Evolutionary conservation across 352 stramenopile genomes (phyloP), one percentile per base, ranked within the genome.

Genomic region (Pythium phragmitis): DNA sequence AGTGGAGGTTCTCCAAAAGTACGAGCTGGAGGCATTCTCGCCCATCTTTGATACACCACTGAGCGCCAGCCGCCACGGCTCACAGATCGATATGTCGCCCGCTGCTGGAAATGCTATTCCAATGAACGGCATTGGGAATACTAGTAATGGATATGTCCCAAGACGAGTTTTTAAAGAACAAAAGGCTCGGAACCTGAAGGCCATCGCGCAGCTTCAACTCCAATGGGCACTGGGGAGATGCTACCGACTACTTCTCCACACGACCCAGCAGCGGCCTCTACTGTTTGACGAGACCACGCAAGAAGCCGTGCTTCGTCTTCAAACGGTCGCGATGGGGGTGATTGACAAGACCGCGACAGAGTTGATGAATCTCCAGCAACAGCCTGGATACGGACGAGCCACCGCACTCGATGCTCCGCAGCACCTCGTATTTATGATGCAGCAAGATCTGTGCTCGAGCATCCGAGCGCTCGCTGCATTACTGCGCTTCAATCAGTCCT

Each of bases 191-290:
- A 65, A 68, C 34, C 13, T 62, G 3, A 68, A 70, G 26, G 46
- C 59, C 63, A 73, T 28, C 57, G 68, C 41, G 1, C 78, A 84
- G 30, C 37, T 77, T 0, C 70, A 74, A 14, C 57, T 89, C 0
- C 85, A 82, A 45, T 92, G 82, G 80, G 78, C 82, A 1, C 30
- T 94, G 0, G 74, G 70, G 9, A 67, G 83, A 23, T 86, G 71
- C 48, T 85, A 87, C 46, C 73, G 82, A 0, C 52, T 89, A 33
- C 52, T 90, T 3, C 48, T 94, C 7, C 72, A 89, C 33, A 64
- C 34, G 23, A 69, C 59, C 1, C 53, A 63, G 34, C 54, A 57
- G 21, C 57, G 51, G 0, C 59, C 56, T 14, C 21, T 72, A n/a
- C 6, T 68, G 9, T 34, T 61, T 3, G 68, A 74, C 30, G 68